Conservation (phyloP, 352 stramenopile genomes). For the Phytophthora meadii region DNA sequence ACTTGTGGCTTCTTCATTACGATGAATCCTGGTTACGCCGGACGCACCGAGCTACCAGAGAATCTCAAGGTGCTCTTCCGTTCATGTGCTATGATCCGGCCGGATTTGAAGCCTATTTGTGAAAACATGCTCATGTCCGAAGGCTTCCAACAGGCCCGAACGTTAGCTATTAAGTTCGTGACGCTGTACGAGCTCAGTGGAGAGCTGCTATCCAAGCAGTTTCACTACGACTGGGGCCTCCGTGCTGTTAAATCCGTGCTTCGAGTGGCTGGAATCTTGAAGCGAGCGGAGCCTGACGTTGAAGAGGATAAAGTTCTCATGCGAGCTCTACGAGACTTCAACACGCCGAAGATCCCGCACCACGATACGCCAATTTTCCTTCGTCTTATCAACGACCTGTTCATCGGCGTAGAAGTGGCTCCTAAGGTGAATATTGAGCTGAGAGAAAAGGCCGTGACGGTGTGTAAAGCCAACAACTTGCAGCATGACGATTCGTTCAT, state of each 20-base stretch:
- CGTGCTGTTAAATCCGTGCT: constrained; percentile 90
- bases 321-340: constrained; percentile 87
- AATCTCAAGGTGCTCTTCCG: constrained; percentile 94
- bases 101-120: constrained; percentile 92
- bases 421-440: constrained; percentile 94
- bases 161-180: constrained; percentile 93
- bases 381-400: constrained; percentile 86
- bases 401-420: constrained; percentile 94
- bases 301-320: constrained; percentile 91
- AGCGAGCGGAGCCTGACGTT: constrained; percentile 80
- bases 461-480: constrained; percentile 91
- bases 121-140: constrained; percentile 93
- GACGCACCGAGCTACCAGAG: constrained; percentile 85
- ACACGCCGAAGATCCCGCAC: constrained; percentile 89
- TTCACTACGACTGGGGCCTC: constrained; percentile 93
- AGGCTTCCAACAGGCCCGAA: constrained; percentile 88
- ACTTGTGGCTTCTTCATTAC: constrained; percentile 95
- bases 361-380: constrained; percentile 91
- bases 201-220: constrained; percentile 90
- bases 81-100: constrained; percentile 95
- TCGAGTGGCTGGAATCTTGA: constrained; percentile 86
- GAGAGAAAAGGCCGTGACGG: constrained; percentile 91
- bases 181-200: constrained; percentile 89
- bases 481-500: constrained; percentile 90
- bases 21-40: constrained; percentile 95